Conservation (phyloP, 2,329 filamentous ascomycete species). For the Curvularia spicifera region DNA sequence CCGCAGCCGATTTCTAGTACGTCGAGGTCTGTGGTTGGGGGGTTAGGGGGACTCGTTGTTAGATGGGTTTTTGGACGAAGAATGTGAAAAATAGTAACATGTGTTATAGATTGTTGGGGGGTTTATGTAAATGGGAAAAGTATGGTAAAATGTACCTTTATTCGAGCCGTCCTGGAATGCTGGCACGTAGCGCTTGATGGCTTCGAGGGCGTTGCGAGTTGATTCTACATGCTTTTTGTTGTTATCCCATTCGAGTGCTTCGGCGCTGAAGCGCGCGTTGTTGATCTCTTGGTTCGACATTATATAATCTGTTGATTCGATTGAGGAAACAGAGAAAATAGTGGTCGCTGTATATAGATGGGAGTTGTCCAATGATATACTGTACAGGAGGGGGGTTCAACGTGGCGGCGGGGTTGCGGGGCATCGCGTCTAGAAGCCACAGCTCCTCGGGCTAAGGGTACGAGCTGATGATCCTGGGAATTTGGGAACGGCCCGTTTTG, state of each 20-base stretch:
- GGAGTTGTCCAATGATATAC: neutral
- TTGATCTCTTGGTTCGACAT: constrained; percentile 32
- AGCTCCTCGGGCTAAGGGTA: neutral
- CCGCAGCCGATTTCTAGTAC: constrained; percentile 65
- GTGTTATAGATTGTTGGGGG: neutral
- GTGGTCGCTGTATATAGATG: neutral
- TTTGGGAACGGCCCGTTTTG: neutral
- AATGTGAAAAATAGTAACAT: neutral
- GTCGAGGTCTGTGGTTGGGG: constrained; percentile 42
- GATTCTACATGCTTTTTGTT: constrained; percentile 59
- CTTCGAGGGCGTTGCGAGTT: constrained; percentile 54
- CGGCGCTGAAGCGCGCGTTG: constrained; percentile 61
- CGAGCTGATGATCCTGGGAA: neutral
- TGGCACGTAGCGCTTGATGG: constrained; percentile 53
- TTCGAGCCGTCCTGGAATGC: constrained; percentile 37
- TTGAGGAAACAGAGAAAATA: neutral
- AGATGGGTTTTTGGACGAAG: neutral
- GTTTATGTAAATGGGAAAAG: neutral
- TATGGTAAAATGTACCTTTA: constrained; percentile 28
- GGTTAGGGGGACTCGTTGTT: neutral
- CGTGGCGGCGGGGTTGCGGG: neutral
- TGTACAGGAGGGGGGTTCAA: neutral
- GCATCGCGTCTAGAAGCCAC: neutral
- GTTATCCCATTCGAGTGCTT: constrained; percentile 62
- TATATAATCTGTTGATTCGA: neutral